phyloP scores from a whole-genome alignment of 2,329 filamentous ascomycete species.

The Epichloe sibirici region DNA sequence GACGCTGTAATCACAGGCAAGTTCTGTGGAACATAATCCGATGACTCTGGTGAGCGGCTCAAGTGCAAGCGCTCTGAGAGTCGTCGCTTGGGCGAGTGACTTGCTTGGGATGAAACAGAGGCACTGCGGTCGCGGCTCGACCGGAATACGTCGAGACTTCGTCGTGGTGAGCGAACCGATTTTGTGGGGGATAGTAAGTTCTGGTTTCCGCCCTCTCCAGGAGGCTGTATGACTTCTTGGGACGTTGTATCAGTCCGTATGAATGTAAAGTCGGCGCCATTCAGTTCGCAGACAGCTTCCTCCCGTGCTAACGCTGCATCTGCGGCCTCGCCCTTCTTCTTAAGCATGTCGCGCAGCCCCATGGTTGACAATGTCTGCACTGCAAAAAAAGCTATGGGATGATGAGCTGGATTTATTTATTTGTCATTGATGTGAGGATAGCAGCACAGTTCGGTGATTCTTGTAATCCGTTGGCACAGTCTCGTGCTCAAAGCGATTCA shows the following conservation, averaged over 20 bases:
- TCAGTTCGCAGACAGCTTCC: constrained; percentile 24
- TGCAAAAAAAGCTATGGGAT: background rate
- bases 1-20: constrained; percentile 58
- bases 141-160: constrained; percentile 34
- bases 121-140: constrained; percentile 34
- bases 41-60: constrained; percentile 43
- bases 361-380: constrained; percentile 19
- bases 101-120: constrained; percentile 31
- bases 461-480: too few species aligned
- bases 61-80: constrained; percentile 64
- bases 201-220: constrained; percentile 25
- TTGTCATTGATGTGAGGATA: too few species aligned
- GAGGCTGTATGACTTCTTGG: constrained; percentile 66
- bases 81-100: constrained; percentile 30
- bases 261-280: constrained; percentile 63
- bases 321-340: constrained; percentile 38
- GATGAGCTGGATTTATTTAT: too few species aligned
- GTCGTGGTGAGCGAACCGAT: constrained; percentile 21
- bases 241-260: constrained; percentile 72
- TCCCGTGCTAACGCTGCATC: constrained; percentile 21
- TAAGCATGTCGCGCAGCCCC: constrained; percentile 40
- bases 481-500: too few species aligned
- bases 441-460: too few species aligned
- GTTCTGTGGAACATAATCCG: constrained; percentile 65
- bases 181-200: constrained; percentile 17